Conservation (phyloP, 176 grass and related monocot genomes). For the Zea mays region Zm-B73-REFERENCE-NAM-5.0 NC_050103.1:39874501-39875000, state of each 20-base stretch:
- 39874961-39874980: constrained; percentile 30
- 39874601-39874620: constrained; percentile 78
- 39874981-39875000: neutral
- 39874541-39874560: constrained; percentile 98
- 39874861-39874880: constrained; percentile 76
- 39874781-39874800: neutral
- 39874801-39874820: constrained; percentile 85
- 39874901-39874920: constrained; percentile 91
- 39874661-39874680: constrained; percentile 24
- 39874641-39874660: neutral
- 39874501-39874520: constrained; percentile 97
- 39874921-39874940: constrained; percentile 95
- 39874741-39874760: constrained; percentile 8
- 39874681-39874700: constrained; percentile 15
- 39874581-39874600: constrained; percentile 97
- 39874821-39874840: constrained; percentile 88
- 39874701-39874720: neutral
- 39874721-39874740: neutral
- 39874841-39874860: constrained; percentile 83
- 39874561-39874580: constrained; percentile 91
- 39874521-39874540: constrained; percentile 77
- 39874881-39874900: constrained; percentile 74
- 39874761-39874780: neutral
- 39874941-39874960: constrained; percentile 89
- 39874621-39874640: constrained; percentile 70